phyloP scores from a whole-genome alignment of 306 rosid species.

The Castanea mollissima region DNA sequence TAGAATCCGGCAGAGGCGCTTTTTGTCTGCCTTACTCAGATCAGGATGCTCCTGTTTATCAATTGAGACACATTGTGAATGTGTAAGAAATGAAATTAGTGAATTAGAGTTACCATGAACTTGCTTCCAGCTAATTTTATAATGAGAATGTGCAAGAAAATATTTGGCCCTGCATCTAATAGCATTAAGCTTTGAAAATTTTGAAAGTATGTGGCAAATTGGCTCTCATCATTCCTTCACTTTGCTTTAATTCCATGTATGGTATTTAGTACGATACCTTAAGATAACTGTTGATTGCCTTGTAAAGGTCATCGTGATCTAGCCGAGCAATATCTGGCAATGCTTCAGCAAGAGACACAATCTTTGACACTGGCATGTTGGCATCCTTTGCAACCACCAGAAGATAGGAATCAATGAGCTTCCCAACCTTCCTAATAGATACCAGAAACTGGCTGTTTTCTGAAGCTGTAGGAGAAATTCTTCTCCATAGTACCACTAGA shows the following conservation, averaged over 20 bases:
- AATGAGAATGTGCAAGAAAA: not conserved
- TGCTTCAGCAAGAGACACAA: constrained; percentile 65
- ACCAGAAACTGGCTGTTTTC: constrained; percentile 45
- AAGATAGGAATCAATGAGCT: constrained; percentile 86
- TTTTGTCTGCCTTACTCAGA: constrained; percentile 64
- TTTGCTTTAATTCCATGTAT: not conserved
- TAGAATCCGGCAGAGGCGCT: constrained; percentile 59
- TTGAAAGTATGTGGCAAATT: not conserved
- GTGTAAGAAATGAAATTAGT: not conserved
- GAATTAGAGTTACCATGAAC: no score
- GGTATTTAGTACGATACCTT: constrained; percentile 51
- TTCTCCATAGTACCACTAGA: constrained; percentile 66
- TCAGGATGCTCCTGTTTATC: constrained; percentile 66
- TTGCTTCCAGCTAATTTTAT: not conserved
- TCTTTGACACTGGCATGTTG: constrained; percentile 65
- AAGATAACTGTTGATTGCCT: constrained; percentile 82
- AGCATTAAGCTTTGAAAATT: not conserved
- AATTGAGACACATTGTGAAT: constrained; percentile 17
- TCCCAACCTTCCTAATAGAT: constrained; percentile 68
- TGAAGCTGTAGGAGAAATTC: constrained; percentile 52
- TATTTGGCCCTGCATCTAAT: not conserved
- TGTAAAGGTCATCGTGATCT: constrained; percentile 76
- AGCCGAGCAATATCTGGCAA: constrained; percentile 74
- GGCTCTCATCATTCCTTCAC: not conserved
- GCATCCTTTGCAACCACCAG: constrained; percentile 76